A percentile compares a stretch with the other conserved stretches of the same genome.
Evolutionary conservation across 2,329 filamentous ascomycete genomes (phyloP).

Genomic region (Nemania sp.): DNA sequence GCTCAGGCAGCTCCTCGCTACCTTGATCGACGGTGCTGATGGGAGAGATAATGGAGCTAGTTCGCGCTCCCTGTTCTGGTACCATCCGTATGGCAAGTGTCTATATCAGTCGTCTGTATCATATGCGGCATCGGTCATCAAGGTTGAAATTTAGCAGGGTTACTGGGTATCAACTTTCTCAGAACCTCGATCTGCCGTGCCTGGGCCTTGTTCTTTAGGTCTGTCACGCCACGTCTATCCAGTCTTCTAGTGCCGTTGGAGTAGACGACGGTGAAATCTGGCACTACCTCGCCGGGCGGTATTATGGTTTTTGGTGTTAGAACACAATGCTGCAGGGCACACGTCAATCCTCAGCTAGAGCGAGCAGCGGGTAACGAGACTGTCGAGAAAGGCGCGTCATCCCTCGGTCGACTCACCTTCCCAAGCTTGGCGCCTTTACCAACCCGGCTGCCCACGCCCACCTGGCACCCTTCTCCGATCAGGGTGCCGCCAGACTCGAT

Average conservation of each 20-base stretch:
- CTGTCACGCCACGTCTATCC: slow-evolving; percentile 65
- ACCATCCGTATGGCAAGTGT: not conserved
- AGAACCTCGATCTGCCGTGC: slow-evolving; percentile 71
- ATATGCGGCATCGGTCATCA: slow-evolving; percentile 31
- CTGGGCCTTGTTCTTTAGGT: slow-evolving; percentile 66
- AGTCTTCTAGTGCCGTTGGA: slow-evolving; percentile 62
- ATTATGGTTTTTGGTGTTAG: slow-evolving; percentile 68
- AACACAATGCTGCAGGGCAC: slow-evolving; percentile 63
- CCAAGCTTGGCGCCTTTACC: slow-evolving; percentile 65
- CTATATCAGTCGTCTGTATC: not conserved
- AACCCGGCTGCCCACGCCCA: slow-evolving; percentile 64
- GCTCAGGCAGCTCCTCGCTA: too few species aligned
- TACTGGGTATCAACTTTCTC: slow-evolving; percentile 68
- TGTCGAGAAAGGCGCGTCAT: not conserved
- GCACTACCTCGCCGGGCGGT: slow-evolving; percentile 59
- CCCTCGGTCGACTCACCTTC: slow-evolving; percentile 51
- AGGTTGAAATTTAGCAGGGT: slow-evolving; percentile 56
- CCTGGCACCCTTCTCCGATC: slow-evolving; percentile 62
- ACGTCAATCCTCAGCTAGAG: slow-evolving; percentile 1
- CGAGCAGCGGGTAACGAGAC: not conserved
- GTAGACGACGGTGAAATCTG: slow-evolving; percentile 72
- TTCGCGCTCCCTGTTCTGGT: too few species aligned
- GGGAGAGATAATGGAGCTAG: too few species aligned
- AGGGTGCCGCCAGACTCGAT: slow-evolving; percentile 67
- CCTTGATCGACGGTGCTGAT: too few species aligned